A percentile compares a stretch with the other conserved stretches of the same genome.
phyloP scores from a whole-genome alignment of 176 grass and related monocot genomes.

The Eragrostis nindensis region DNA sequence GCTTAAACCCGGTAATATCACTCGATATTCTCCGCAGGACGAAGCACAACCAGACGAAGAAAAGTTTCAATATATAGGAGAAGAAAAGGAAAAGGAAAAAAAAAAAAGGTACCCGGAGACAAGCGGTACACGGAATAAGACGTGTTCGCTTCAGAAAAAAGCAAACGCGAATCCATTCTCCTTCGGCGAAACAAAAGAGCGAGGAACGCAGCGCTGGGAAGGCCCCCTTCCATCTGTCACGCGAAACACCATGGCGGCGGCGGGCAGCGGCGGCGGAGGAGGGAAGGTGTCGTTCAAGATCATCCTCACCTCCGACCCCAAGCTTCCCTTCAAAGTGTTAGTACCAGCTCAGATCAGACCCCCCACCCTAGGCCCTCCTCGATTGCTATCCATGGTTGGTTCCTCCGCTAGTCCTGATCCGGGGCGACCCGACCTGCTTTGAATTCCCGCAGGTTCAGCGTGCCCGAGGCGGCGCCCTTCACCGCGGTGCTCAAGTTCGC shows the following conservation, averaged over 20 bases:
- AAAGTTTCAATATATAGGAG: too few species aligned
- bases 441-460: constrained; percentile 81
- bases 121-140: neutral
- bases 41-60: neutral
- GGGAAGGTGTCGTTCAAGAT: constrained; percentile 99
- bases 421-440: neutral
- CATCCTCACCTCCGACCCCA: constrained; percentile 98
- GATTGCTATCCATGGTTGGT: neutral
- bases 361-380: neutral
- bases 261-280: constrained; percentile 37
- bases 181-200: too few species aligned
- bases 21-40: neutral
- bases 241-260: constrained; percentile 27
- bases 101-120: neutral
- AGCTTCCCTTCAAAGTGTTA: constrained; percentile 99
- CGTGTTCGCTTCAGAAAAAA: constrained; percentile 11
- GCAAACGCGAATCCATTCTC: neutral
- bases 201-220: too few species aligned
- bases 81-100: neutral
- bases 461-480: constrained; percentile 95
- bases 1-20: neutral
- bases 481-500: constrained; percentile 97
- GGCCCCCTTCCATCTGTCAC: neutral
- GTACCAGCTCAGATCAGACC: constrained; percentile 31
- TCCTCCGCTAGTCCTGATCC: constrained; percentile 23